Percentiles rank a stretch among this genome's conserved stretches.
Evolutionary conservation across 2,329 filamentous ascomycete species (phyloP).

Genomic region (Fusarium sp.): DNA sequence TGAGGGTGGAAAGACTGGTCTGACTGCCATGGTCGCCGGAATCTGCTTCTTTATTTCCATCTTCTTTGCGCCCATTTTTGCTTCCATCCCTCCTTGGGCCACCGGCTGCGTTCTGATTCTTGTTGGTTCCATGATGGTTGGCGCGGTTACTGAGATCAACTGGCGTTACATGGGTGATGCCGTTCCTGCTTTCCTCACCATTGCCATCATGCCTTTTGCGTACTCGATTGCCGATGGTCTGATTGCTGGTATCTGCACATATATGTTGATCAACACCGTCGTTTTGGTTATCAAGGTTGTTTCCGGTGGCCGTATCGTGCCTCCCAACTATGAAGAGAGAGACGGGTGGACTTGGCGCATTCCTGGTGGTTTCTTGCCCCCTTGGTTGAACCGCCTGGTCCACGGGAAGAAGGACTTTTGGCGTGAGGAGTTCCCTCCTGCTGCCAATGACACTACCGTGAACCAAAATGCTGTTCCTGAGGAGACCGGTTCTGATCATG

Average conservation of each 20-base stretch:
- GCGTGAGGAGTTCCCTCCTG: slow-evolving; percentile 51
- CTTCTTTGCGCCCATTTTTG: slow-evolving; percentile 91
- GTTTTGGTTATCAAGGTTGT: slow-evolving; percentile 74
- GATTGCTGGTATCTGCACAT: slow-evolving; percentile 81
- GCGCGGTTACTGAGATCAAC: slow-evolving; percentile 83
- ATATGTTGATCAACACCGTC: slow-evolving; percentile 77
- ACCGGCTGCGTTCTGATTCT: slow-evolving; percentile 89
- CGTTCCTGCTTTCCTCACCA: slow-evolving; percentile 84
- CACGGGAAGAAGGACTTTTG: slow-evolving; percentile 80
- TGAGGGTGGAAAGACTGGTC: slow-evolving; percentile 83
- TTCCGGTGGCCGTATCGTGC: slow-evolving; percentile 75
- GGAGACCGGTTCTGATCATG: slow-evolving; percentile 37
- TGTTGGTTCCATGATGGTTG: slow-evolving; percentile 88
- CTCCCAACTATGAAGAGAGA: slow-evolving; percentile 78
- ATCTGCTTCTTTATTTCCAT: slow-evolving; percentile 87
- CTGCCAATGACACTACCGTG: slow-evolving; percentile 26
- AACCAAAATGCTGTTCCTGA: slow-evolving; percentile 21
- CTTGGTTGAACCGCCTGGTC: slow-evolving; percentile 72
- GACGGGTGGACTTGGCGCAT: slow-evolving; percentile 84
- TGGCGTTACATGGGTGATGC: slow-evolving; percentile 88
- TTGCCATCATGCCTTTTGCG: slow-evolving; percentile 88
- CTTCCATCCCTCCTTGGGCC: slow-evolving; percentile 88
- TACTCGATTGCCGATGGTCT: slow-evolving; percentile 90
- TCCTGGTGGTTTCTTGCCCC: slow-evolving; percentile 77
- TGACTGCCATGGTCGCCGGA: slow-evolving; percentile 83